Percentiles rank a stretch among this genome's conserved stretches.
Conservation (phyloP, 1,139 yeast genomes). For the Suhomyces choctaworum region DNA sequence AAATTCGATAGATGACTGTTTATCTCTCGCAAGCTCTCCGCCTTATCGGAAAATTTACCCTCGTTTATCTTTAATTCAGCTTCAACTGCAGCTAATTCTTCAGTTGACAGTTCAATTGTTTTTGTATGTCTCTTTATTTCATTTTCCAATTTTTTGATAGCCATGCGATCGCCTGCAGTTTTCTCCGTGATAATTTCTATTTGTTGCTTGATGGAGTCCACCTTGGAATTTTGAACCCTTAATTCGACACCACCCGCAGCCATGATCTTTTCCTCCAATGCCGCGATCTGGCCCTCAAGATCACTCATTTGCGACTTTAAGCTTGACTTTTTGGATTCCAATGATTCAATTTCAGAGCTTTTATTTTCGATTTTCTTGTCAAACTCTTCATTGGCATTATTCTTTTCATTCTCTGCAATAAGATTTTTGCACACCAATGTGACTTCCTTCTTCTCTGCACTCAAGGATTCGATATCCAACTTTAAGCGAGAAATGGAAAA, state of each 20-base stretch:
- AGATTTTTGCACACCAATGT: conserved; percentile 34
- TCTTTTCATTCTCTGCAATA: conserved; percentile 37
- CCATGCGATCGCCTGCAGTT: conserved; percentile 59
- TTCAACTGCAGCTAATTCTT: conserved; percentile 33
- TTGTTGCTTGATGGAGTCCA: conserved; percentile 70
- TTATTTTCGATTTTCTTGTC: conserved; percentile 42
- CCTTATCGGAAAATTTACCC: conserved; percentile 35
- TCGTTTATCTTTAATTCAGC: conserved; percentile 31
- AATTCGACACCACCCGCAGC: conserved; percentile 89
- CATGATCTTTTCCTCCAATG: conserved; percentile 75
- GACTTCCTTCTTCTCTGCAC: conserved; percentile 48
- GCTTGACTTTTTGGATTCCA: conserved; percentile 40
- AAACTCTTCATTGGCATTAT: conserved; percentile 24
- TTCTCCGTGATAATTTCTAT: conserved; percentile 63
- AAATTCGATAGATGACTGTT: conserved; percentile 27
- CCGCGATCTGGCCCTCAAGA: conserved; percentile 57
- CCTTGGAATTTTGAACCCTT: conserved; percentile 77
- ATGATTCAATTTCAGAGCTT: conserved; percentile 32
- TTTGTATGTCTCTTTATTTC: conserved; percentile 59
- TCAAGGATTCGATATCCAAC: conserved; percentile 66
- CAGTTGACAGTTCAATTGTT: conserved; percentile 44
- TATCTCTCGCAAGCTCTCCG: conserved; percentile 33
- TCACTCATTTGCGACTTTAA: conserved; percentile 58
- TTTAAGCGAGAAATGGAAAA: conserved; percentile 56
- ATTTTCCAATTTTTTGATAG: conserved; percentile 64